Evolutionary conservation across 139 green algal genomes (phyloP).

Genomic region (Coelastrella sp.): DNA sequence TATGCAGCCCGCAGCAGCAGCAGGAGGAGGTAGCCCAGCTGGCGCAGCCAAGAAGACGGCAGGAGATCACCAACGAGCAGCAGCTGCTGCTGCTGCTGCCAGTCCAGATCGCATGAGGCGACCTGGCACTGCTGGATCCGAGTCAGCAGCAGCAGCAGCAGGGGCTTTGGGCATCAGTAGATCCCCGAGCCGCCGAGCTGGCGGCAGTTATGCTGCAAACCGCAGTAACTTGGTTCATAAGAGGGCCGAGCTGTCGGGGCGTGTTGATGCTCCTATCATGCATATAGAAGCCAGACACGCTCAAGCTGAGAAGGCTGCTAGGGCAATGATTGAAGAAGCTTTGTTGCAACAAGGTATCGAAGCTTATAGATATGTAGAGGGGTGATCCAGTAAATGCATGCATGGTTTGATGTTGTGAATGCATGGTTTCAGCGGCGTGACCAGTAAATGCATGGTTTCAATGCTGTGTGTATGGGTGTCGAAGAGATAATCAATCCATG

Average conservation of each 20-base stretch:
- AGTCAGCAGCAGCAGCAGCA: slow-evolving; percentile 9
- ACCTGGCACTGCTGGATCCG: not conserved
- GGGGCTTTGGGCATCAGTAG: not conserved
- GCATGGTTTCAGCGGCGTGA: no score
- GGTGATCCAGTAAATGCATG: not conserved
- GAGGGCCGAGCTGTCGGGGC: not conserved
- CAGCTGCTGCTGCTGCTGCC: not conserved
- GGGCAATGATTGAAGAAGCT: slow-evolving; percentile 39
- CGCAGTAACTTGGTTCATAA: not conserved
- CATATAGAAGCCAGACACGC: slow-evolving; percentile 46
- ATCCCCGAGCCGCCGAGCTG: not conserved
- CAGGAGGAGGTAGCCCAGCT: not conserved
- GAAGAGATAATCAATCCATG: no score
- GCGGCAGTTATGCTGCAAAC: not conserved
- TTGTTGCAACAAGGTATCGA: slow-evolving; percentile 36
- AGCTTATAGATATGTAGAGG: slow-evolving; percentile 34
- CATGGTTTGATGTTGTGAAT: no score
- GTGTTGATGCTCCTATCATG: slow-evolving; percentile 31
- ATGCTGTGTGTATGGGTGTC: no score
- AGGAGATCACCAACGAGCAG: not conserved
- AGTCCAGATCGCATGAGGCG: not conserved
- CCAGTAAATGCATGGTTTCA: no score
- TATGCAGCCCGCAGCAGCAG: slow-evolving; percentile 10
- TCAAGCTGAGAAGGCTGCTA: slow-evolving; percentile 33
- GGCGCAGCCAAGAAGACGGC: no score